Conservation (phyloP, 768 basidiomycete genomes). For the Cyclocybe cylindracea region DNA sequence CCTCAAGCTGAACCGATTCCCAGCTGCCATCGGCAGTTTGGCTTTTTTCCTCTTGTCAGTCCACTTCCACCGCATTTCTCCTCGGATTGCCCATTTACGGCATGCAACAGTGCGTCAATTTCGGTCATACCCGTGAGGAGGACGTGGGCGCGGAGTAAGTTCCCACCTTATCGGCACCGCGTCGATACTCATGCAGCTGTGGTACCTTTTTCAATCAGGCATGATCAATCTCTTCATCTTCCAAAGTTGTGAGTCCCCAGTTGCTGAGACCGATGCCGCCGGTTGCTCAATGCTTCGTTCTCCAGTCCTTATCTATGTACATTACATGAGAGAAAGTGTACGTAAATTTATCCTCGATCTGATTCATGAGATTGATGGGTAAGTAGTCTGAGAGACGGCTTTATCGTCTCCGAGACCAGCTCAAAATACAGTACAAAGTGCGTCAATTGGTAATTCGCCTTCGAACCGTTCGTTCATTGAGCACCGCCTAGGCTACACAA, state of each 20-base stretch:
- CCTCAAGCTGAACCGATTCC: constrained; percentile 62
- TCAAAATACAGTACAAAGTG: constrained; percentile 71
- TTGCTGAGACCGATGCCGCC: neutral
- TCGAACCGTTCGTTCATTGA: neutral
- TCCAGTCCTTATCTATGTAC: constrained; percentile 73
- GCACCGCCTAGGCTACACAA: constrained; percentile 52
- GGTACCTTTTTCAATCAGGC: constrained; percentile 32
- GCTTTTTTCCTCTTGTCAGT: constrained; percentile 56
- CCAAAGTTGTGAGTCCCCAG: constrained; percentile 55
- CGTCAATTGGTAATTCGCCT: constrained; percentile 9
- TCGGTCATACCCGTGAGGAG: constrained; percentile 38
- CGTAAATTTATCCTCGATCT: constrained; percentile 15
- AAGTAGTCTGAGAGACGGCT: constrained; percentile 64
- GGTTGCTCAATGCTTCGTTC: constrained; percentile 20
- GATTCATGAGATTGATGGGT: constrained; percentile 1
- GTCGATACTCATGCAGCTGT: neutral
- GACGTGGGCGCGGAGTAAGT: constrained; percentile 37
- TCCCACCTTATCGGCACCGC: neutral
- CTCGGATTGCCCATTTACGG: neutral
- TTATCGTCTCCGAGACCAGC: constrained; percentile 70
- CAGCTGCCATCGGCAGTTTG: constrained; percentile 60
- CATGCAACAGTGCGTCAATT: constrained; percentile 30
- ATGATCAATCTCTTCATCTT: constrained; percentile 77
- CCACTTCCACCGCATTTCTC: neutral
- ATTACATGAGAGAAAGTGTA: constrained; percentile 65